Base-by-base conservation (phyloP, 306 rosid genomes). In the Crotalaria pallida region DNA sequence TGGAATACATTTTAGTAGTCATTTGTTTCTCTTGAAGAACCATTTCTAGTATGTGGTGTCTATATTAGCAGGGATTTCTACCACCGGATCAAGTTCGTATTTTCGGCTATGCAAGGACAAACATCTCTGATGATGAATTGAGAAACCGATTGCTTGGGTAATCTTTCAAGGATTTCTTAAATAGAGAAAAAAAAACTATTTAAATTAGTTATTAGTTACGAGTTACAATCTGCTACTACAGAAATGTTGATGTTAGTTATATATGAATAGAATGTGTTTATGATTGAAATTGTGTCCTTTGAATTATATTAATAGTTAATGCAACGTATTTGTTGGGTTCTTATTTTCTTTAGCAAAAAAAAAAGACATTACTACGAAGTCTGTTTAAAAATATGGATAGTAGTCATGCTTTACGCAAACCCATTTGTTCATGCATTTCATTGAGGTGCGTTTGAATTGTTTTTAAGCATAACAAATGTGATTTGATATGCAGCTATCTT, bases 61-160 rank as follows among this genome's bases (percentile, higher is more conserved):
- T 41, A 34, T 75, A 21, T 65, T 41, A 51, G 11, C 71, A 88
- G 97, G 97, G 97, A 45, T 87, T 88, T 80, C 83, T 88, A 45
- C 85, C 67, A 23, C 75, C 84, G 3, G 74, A 83, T 48, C 91
- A 88, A 63, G 97, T 91, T 76, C 87, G 67, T 81, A 91, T 91
- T 69, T 91, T 85, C 75, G 97, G 97, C 40, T 91, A 91, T 75
- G 97, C 97, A 13, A 91, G 97, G 82, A 83, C 89, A 31, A 88
- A 87, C 79, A 88, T 91, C 51, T 78, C 93, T 16, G 89, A 85
- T 67, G 85, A 83, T 64, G 97, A 91, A 36, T 82, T 91, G 79
- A 78, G 93, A 82, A 51, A 73, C 64, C 85, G 96, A 76, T 73
- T 91, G 36, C 88, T 66, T 1, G 84, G 89, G 97, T 12, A 8